phyloP scores from a whole-genome alignment of 2,329 filamentous ascomycete species.

The Hymenotorrendiella dingleyae region DNA sequence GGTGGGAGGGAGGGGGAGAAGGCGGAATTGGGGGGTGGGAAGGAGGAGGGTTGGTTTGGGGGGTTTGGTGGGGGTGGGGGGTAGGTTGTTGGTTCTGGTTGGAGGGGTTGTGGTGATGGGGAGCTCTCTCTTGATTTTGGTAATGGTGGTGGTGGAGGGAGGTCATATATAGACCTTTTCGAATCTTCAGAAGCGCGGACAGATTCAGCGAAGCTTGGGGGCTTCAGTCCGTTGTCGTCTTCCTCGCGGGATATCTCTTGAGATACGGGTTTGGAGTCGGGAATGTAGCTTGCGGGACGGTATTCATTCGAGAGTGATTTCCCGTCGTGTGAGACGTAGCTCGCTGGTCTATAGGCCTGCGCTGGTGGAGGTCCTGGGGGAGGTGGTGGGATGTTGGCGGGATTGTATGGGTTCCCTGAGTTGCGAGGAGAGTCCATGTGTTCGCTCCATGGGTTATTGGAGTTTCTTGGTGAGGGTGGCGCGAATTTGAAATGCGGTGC shows the following conservation, averaged over 20 bases:
- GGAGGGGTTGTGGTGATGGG: neutral
- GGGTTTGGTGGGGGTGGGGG: constrained; percentile 14
- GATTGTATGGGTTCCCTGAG: constrained; percentile 26
- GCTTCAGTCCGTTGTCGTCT: constrained; percentile 6
- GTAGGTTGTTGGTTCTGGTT: neutral
- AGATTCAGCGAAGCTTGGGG: constrained; percentile 4
- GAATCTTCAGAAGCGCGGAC: constrained; percentile 5
- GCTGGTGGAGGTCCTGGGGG: constrained; percentile 21
- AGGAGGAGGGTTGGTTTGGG: constrained; percentile 3
- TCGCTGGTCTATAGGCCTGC: constrained; percentile 17
- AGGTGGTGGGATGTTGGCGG: constrained; percentile 24
- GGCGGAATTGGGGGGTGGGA: constrained; percentile 4
- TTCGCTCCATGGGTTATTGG: constrained; percentile 26
- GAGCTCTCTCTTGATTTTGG: neutral
- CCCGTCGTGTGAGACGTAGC: constrained; percentile 18
- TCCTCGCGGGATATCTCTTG: constrained; percentile 2
- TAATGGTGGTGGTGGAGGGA: neutral
- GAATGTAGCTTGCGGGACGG: constrained; percentile 3
- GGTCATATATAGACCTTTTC: constrained; percentile 7
- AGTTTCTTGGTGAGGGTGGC: constrained; percentile 39
- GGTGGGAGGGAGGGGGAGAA: constrained; percentile 12
- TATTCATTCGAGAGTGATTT: constrained; percentile 13
- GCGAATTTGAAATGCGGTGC: constrained; percentile 55
- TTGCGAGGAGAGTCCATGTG: constrained; percentile 10
- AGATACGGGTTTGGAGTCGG: constrained; percentile 7